Base-by-base conservation (phyloP, 179 eudicot genomes). In the Kewa caespitosa region DNA sequence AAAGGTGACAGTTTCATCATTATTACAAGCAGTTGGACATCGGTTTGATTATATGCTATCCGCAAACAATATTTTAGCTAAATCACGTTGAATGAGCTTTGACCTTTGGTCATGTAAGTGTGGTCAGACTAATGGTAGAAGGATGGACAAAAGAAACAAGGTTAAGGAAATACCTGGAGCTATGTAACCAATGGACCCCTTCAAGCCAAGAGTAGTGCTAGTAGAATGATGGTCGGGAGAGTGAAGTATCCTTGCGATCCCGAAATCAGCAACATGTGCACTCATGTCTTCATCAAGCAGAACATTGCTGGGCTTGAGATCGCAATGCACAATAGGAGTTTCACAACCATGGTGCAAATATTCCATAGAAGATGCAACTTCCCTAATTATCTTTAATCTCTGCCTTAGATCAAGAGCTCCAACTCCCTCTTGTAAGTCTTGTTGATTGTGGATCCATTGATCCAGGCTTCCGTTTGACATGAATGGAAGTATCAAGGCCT, bases 261-360 rank as follows among this genome's bases (percentile, higher is more conserved):
- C 84, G 69, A 82, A 82, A 69, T 82, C 84, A 13, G 79, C 67
- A 23, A 82, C 72, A 55, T 78, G 79, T 15, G 79, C 79, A 15
- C 31, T 41, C 79, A 74, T 48, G 22, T 78, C 69, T 61, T 74
- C 38, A 27, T 82, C 76, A 52, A 82, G 76, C 30, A 82, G 65
- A 50, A 82, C 48, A 52, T 82, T 82, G 50, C 79, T 81, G 8
- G 84, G 84, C 69, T 81, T 82, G 36, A 82, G 55, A 55, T 82
- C 82, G 54, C 82, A 82, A 36, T 79, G 85, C 27, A 74, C 74
- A 3, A 82, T 60, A 4, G 77, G 78, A n/a, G 62, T 62, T 52
- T 48, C 61, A 34, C 76, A 67, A 39, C 74, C 76, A 52, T 83
- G 71, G 33, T 83, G 85, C 38, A 79, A 79, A 65, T 80, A 80